A percentile compares a stretch with the other conserved stretches of the same genome.
These are phyloP conservation scores for Syzygium aqueum DNA, from an alignment of 345 rosid species.

Conservation along the genomic window DNA sequence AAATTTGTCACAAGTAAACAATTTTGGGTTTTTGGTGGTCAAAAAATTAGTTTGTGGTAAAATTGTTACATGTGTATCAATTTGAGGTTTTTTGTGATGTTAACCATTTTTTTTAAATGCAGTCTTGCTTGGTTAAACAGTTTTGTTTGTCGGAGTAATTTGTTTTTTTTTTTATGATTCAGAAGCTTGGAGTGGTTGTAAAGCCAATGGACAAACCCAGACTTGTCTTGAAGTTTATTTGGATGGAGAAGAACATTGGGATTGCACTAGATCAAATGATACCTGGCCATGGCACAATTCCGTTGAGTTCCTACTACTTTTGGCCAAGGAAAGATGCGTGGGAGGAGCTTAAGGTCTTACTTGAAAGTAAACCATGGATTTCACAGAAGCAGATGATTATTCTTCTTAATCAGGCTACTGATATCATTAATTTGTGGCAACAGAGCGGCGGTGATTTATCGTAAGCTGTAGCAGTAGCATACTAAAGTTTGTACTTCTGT, in stretches of 20 bases:
- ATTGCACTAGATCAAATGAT: conserved; percentile 63
- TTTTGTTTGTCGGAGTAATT: not conserved
- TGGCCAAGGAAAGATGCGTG: conserved; percentile 89
- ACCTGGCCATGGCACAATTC: conserved; percentile 69
- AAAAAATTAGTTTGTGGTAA: too few relatives aligned
- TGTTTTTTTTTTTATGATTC: not conserved
- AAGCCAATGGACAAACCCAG: conserved; percentile 70
- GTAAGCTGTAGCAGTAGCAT: conserved; percentile 1
- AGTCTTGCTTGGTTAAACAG: not conserved
- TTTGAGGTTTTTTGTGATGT: too few relatives aligned
- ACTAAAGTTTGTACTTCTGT: not conserved
- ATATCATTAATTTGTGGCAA: conserved; percentile 79
- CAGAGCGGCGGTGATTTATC: conserved; percentile 32
- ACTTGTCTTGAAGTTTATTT: conserved; percentile 71
- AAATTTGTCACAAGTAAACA: too few relatives aligned
- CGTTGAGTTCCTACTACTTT: conserved; percentile 77
- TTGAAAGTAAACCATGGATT: conserved; percentile 85
- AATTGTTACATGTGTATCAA: too few relatives aligned
- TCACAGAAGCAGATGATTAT: conserved; percentile 55
- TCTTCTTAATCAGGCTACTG: conserved; percentile 85
- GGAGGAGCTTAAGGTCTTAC: conserved; percentile 67
- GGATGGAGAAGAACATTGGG: conserved; percentile 87
- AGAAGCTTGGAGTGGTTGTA: conserved; percentile 73
- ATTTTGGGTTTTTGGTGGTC: too few relatives aligned
- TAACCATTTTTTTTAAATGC: not conserved